Evolutionary conservation across 164 flowering plant species (phyloP).

Genomic region (grape (Vitis vinifera)): DNA sequence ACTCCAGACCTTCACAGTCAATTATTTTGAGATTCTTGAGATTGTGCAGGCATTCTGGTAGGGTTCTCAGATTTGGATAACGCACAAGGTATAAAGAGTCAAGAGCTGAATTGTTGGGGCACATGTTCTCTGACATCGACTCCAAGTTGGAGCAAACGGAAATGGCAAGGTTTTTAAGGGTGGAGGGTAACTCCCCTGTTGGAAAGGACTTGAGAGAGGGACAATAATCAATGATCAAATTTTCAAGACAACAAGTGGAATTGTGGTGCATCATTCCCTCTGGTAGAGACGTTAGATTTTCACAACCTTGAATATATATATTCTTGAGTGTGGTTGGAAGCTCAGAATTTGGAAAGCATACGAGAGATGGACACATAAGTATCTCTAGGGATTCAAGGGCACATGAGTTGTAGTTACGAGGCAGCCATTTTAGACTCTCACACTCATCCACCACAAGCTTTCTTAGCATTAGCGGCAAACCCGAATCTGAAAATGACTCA

Average conservation of each 20-base stretch:
- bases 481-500: no score
- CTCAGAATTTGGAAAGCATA: not conserved
- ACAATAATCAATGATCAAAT: not conserved
- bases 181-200: not conserved
- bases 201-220: constrained; percentile 1
- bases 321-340: not conserved
- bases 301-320: not conserved
- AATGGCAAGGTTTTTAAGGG: not conserved
- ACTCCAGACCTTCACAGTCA: no score
- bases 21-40: no score
- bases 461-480: no score
- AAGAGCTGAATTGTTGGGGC: not conserved
- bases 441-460: no score
- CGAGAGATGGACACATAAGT: not conserved
- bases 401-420: not conserved
- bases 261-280: not conserved
- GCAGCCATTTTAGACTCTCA: no score
- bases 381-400: not conserved
- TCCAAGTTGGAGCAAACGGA: not conserved
- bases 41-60: no score
- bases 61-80: no score
- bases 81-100: not conserved
- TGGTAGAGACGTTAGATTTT: constrained; percentile 1
- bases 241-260: not conserved
- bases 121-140: not conserved